A percentile compares a stretch with the other conserved stretches of the same genome.
These are phyloP conservation scores for Sarocladiaceae sp. DNA, from an alignment of 2,329 filamentous ascomycete species.

Conservation along the genomic window DNA sequence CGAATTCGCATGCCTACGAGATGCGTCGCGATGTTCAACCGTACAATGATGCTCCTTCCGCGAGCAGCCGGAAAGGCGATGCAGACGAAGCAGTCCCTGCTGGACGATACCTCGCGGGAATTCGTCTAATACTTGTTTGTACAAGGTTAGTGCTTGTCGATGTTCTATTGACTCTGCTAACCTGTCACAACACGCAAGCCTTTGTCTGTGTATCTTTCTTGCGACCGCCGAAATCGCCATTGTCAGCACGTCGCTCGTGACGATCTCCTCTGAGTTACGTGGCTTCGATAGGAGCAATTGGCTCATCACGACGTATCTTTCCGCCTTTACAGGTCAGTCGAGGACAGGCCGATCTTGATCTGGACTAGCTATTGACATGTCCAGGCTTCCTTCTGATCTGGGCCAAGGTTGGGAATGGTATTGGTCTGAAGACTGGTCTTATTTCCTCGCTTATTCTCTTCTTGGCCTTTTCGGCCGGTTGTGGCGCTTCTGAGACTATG, in stretches of 20 bases:
- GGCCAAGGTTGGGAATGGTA: not conserved
- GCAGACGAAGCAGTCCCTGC: no score
- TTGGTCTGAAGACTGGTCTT: not conserved
- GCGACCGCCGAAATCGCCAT: conserved; percentile 45
- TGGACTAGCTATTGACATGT: no score
- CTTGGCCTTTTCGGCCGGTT: conserved; percentile 34
- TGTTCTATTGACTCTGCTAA: no score
- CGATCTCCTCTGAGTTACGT: conserved; percentile 34
- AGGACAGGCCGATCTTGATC: not conserved
- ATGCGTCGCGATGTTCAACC: no score
- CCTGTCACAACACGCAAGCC: no score
- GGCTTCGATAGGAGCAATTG: conserved; percentile 34
- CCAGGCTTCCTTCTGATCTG: not conserved
- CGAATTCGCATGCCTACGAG: no score
- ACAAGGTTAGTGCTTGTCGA: no score
- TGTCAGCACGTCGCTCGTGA: conserved; percentile 45
- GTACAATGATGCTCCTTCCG: no score
- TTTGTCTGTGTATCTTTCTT: no score
- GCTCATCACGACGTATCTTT: conserved; percentile 44
- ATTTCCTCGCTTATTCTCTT: conserved; percentile 32
- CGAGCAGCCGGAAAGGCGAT: no score
- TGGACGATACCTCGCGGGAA: no score
- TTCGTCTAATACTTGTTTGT: no score
- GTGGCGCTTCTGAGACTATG: conserved; percentile 30
- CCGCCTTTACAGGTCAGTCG: conserved; percentile 39